These are phyloP conservation scores for Haberlea rhodopensis DNA, from an alignment of 257 asterid species.

Conservation along the genomic window DNA sequence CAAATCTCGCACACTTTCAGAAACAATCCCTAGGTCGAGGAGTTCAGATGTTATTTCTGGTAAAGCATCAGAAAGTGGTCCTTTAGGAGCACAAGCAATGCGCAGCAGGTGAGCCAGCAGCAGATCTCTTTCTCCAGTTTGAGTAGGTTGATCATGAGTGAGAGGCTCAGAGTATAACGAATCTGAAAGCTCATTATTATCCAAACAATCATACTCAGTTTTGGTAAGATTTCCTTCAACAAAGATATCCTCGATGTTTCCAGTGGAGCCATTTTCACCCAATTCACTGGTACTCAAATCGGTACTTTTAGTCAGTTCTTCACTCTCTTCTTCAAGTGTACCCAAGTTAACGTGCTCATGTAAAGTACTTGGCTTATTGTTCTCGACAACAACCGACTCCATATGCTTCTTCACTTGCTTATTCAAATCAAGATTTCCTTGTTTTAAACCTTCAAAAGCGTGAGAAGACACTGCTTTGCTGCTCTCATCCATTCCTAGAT, in stretches of 20 bases:
- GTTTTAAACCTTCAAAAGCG: constrained; percentile 38
- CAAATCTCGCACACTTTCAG: constrained; percentile 69
- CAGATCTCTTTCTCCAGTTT: constrained; percentile 62
- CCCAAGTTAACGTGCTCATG: constrained; percentile 41
- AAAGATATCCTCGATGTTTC: constrained; percentile 49
- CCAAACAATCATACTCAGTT: constrained; percentile 39
- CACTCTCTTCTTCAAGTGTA: constrained; percentile 75
- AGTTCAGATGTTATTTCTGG: constrained; percentile 84
- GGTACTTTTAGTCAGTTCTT: constrained; percentile 52
- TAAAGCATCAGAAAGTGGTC: constrained; percentile 75
- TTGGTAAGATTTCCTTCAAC: constrained; percentile 47
- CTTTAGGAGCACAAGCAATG: constrained; percentile 77
- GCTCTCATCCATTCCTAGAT: constrained; percentile 59
- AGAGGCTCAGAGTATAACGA: constrained; percentile 38
- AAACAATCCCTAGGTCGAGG: constrained; percentile 67
- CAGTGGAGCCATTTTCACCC: constrained; percentile 37
- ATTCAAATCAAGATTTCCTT: constrained; percentile 30
- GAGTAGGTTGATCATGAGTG: constrained; percentile 44
- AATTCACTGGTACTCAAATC: constrained; percentile 54
- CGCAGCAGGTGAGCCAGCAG: constrained; percentile 95
- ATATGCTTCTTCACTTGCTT: constrained; percentile 42
- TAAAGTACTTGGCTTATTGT: constrained; percentile 40
- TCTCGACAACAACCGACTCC: constrained; percentile 43
- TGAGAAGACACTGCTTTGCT: constrained; percentile 36
- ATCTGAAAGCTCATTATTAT: constrained; percentile 45